A percentile compares a stretch with the other conserved stretches of the same genome.
These are phyloP conservation scores for Fusarium sublunatum DNA, from an alignment of 2,329 filamentous ascomycete genomes.

Conservation along the genomic window DNA sequence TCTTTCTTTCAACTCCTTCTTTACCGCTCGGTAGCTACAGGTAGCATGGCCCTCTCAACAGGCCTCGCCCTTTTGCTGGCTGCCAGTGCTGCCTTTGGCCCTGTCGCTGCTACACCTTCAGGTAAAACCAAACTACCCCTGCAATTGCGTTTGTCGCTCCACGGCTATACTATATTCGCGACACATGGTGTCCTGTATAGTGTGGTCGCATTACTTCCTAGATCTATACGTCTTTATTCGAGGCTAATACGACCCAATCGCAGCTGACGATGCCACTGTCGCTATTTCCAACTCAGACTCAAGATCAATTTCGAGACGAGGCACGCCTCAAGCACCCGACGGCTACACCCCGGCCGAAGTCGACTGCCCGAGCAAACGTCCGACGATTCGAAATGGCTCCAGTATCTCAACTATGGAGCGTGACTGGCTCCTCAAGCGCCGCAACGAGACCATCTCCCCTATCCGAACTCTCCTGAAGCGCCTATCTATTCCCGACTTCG, in stretches of 20 bases:
- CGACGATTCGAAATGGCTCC: slow-evolving; percentile 72
- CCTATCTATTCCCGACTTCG: slow-evolving; percentile 80
- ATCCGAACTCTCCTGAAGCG: slow-evolving; percentile 79
- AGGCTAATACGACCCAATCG: slow-evolving; percentile 30
- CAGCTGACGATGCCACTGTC: slow-evolving; percentile 32
- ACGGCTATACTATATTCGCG: neutral
- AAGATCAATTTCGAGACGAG: slow-evolving; percentile 40
- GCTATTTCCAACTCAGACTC: slow-evolving; percentile 34
- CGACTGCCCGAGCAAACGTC: slow-evolving; percentile 75
- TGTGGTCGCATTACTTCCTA: neutral
- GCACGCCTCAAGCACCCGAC: slow-evolving; percentile 50
- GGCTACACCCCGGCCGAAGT: slow-evolving; percentile 78
- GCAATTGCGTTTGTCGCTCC: slow-evolving; percentile 1
- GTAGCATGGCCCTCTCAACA: slow-evolving; percentile 40
- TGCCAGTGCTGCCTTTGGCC: slow-evolving; percentile 38
- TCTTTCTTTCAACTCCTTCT: slow-evolving; percentile 6
- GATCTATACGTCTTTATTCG: neutral
- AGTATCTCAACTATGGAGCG: slow-evolving; percentile 75
- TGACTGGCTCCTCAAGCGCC: slow-evolving; percentile 77
- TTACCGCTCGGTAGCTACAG: slow-evolving; percentile 5
- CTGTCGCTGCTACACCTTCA: slow-evolving; percentile 34
- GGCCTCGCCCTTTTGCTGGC: slow-evolving; percentile 44
- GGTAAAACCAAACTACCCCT: slow-evolving; percentile 27
- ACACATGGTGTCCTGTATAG: slow-evolving; percentile 6
- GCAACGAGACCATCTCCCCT: slow-evolving; percentile 78